A percentile compares a stretch with the other conserved stretches of the same genome.
phyloP scores from a whole-genome alignment of 176 grass and related monocot genomes.

The Themeda triandra region DNA sequence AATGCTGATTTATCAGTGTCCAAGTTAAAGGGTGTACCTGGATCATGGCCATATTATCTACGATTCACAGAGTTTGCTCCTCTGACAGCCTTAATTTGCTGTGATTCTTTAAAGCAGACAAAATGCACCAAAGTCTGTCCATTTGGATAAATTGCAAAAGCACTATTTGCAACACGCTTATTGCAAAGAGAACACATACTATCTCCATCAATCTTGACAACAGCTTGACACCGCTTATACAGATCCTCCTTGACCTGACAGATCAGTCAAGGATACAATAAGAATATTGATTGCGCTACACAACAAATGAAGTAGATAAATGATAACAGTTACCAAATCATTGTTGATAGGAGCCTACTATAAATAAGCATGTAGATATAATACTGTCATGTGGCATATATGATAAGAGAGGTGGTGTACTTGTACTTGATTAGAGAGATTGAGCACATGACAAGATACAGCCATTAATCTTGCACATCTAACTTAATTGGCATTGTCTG shows the following conservation, averaged over 20 bases:
- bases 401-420: constrained; percentile 16
- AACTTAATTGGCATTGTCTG: background rate
- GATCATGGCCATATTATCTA: constrained; percentile 28
- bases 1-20: constrained; percentile 3
- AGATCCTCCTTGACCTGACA: constrained; percentile 88
- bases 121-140: constrained; percentile 93
- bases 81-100: constrained; percentile 76
- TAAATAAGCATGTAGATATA: background rate
- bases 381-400: background rate
- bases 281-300: background rate
- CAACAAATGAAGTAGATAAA: background rate
- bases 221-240: constrained; percentile 67
- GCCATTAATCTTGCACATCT: background rate
- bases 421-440: background rate
- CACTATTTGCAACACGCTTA: constrained; percentile 89
- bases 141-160: constrained; percentile 98
- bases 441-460: background rate
- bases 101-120: constrained; percentile 97
- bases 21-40: constrained; percentile 30
- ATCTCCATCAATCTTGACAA: constrained; percentile 88
- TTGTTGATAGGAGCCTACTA: background rate
- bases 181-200: constrained; percentile 89
- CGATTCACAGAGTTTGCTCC: constrained; percentile 51
- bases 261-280: constrained; percentile 15
- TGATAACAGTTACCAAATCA: background rate